phyloP scores from a whole-genome alignment of 192 early-diverging fungal species.

The Coemansia sp. region DNA sequence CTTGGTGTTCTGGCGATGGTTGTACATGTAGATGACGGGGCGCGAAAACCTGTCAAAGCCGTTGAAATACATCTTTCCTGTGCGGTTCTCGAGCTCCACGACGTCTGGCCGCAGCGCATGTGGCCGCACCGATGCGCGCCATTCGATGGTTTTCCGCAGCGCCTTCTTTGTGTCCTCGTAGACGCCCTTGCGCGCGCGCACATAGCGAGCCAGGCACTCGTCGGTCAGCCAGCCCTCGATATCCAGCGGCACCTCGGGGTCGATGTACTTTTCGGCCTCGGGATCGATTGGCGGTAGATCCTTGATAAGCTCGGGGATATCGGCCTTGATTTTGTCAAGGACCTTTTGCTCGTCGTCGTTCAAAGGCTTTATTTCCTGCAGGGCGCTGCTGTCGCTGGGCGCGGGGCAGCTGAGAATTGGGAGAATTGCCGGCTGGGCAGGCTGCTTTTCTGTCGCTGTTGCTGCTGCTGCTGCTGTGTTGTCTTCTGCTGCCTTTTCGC shows the following conservation, averaged over 20 bases:
- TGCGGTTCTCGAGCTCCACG: conserved; percentile 70
- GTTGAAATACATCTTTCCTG: conserved; percentile 81
- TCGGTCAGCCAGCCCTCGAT: conserved; percentile 53
- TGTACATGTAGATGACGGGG: conserved; percentile 74
- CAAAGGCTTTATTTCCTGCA: conserved; percentile 41
- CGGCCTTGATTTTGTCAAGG: conserved; percentile 37
- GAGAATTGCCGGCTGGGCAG: conserved; percentile 4
- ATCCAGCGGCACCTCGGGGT: conserved; percentile 39
- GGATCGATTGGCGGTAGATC: conserved; percentile 37
- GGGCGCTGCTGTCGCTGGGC: conserved; percentile 4
- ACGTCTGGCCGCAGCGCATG: conserved; percentile 65
- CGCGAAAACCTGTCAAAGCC: conserved; percentile 78
- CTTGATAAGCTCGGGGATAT: conserved; percentile 44
- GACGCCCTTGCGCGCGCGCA: conserved; percentile 72
- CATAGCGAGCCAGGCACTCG: conserved; percentile 65
- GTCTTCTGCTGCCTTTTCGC: conserved; percentile 20
- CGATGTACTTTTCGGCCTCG: conserved; percentile 25
- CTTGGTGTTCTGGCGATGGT: conserved; percentile 77
- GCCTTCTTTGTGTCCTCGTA: conserved; percentile 61
- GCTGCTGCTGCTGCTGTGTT: background rate
- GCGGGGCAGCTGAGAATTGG: conserved; percentile 24
- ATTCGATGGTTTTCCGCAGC: conserved; percentile 71
- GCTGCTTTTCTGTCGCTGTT: background rate
- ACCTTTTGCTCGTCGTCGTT: conserved; percentile 33
- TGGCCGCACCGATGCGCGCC: conserved; percentile 74